These are phyloP conservation scores for Pholiota conissans DNA, from an alignment of 768 basidiomycete species.

Conservation along the genomic window DNA sequence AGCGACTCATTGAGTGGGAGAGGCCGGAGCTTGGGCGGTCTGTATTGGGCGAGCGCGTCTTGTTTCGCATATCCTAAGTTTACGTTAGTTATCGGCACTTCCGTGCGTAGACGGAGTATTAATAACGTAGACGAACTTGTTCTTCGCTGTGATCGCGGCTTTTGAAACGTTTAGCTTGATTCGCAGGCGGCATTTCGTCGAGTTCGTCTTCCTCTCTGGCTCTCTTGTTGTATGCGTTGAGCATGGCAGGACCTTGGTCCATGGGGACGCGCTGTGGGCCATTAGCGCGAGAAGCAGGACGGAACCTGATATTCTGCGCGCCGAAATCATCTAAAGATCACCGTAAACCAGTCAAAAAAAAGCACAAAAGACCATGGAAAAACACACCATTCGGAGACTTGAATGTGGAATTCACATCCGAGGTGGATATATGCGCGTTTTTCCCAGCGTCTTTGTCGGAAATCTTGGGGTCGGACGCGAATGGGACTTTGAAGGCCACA, in stretches of 20 bases:
- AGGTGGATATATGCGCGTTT: conserved; percentile 30
- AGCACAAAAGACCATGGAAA: neutral
- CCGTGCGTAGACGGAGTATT: too few relatives aligned
- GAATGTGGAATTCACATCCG: neutral
- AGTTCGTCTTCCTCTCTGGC: conserved; percentile 15
- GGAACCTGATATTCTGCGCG: neutral
- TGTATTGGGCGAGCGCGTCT: neutral
- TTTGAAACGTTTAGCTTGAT: conserved; percentile 19
- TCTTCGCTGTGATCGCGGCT: neutral
- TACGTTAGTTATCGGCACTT: neutral
- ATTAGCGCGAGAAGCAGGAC: neutral
- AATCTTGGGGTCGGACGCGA: conserved; percentile 9
- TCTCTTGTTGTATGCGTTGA: conserved; percentile 11
- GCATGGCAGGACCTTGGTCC: neutral
- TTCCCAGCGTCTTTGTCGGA: conserved; percentile 9
- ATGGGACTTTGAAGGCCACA: conserved; percentile 19
- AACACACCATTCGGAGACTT: conserved; percentile 1
- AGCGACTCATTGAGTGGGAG: conserved; percentile 9
- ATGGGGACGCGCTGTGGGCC: conserved; percentile 15
- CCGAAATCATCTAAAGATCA: neutral
- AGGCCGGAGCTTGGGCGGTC: conserved; percentile 18
- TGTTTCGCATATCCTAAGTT: neutral
- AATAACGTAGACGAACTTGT: neutral
- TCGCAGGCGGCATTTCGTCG: conserved; percentile 6
- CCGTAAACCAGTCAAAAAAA: neutral